Conservation (phyloP, 208 protist species). For the Leishmania tropica region DNA sequence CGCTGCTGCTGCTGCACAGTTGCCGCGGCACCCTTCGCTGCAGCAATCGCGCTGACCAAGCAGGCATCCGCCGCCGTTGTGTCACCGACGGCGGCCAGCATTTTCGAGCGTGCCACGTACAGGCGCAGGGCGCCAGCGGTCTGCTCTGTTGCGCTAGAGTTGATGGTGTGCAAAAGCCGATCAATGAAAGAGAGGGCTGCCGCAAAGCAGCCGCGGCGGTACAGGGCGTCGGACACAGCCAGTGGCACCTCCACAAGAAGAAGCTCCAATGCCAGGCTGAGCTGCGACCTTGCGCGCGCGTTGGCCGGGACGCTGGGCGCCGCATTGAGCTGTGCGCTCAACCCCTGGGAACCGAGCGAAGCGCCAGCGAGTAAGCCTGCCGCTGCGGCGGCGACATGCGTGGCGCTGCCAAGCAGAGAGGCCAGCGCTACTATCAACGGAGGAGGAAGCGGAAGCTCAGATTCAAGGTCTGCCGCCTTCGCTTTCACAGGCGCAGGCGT, state of each 20-base stretch:
- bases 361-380: not conserved
- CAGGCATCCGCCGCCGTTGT: conserved; percentile 39
- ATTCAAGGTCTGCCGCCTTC: not conserved
- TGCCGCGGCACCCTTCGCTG: not conserved
- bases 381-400: not conserved
- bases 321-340: not conserved
- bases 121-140: conserved; percentile 9
- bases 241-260: conserved; percentile 29
- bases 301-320: not conserved
- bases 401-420: not conserved
- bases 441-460: conserved; percentile 10
- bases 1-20: not conserved
- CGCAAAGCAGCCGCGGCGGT: conserved; percentile 8
- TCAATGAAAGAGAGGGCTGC: conserved; percentile 21
- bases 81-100: conserved; percentile 39
- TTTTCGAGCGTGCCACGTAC: conserved; percentile 45
- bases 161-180: not conserved
- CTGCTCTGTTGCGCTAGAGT: not conserved
- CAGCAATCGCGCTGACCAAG: conserved; percentile 34
- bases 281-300: not conserved
- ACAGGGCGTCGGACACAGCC: conserved; percentile 28
- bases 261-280: not conserved
- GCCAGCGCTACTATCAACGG: conserved; percentile 11
- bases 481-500: not conserved
- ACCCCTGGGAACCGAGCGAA: not conserved